Conservation (phyloP, 2,329 filamentous ascomycete species). For the Monosporascus sp. region DNA sequence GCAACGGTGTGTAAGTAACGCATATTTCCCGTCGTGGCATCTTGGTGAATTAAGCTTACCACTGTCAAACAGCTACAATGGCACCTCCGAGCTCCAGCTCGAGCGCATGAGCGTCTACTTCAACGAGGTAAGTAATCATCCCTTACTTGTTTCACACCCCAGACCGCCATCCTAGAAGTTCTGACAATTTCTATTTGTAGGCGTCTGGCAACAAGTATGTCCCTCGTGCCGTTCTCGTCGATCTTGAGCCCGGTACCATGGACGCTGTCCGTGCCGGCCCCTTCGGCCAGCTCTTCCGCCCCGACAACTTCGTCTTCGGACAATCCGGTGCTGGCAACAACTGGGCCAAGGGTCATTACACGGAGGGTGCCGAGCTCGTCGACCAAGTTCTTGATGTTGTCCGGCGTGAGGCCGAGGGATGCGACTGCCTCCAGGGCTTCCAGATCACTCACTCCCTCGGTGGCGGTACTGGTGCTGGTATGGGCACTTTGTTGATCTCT, state of each 20-base stretch:
- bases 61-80: slow-evolving; percentile 70
- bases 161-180: slow-evolving; percentile 11
- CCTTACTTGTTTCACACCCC: neutral
- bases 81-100: slow-evolving; percentile 96
- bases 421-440: slow-evolving; percentile 99
- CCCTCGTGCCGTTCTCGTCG: slow-evolving; percentile 97
- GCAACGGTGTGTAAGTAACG: slow-evolving; percentile 80
- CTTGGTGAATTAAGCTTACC: slow-evolving; percentile 17
- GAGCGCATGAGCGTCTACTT: slow-evolving; percentile 99
- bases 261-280: slow-evolving; percentile 97
- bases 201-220: slow-evolving; percentile 98
- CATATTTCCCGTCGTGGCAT: slow-evolving; percentile 2
- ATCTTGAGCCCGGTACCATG: slow-evolving; percentile 99
- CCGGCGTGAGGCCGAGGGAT: slow-evolving; percentile 96
- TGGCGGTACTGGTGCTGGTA: slow-evolving; percentile 99
- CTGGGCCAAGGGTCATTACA: slow-evolving; percentile 99
- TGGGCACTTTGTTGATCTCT: slow-evolving; percentile 99
- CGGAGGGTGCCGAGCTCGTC: slow-evolving; percentile 97
- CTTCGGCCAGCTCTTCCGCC: slow-evolving; percentile 98
- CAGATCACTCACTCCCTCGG: slow-evolving; percentile 99
- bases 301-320: slow-evolving; percentile 99
- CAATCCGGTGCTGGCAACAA: slow-evolving; percentile 99
- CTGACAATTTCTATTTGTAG: slow-evolving; percentile 39
- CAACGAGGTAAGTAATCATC: slow-evolving; percentile 55
- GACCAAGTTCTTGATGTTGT: slow-evolving; percentile 98